Evolutionary conservation across 345 rosid species (phyloP), one percentile per base, ranked within the genome.

Genomic region (Melaleuca alternifolia): DNA sequence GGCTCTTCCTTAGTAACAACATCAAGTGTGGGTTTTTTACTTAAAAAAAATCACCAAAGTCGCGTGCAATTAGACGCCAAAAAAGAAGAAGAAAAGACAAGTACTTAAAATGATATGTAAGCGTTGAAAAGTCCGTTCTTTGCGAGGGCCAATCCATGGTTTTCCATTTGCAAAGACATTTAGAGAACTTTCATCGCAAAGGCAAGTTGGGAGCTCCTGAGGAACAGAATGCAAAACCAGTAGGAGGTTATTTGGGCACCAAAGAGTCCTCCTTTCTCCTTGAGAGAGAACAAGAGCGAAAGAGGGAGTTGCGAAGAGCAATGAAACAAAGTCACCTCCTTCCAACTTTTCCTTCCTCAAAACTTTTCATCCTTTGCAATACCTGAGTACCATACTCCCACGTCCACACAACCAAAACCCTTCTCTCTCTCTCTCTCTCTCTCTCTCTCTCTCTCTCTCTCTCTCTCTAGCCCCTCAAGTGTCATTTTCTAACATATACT

Each of bases 401-500:
- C 92, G 94, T 88, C 94, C 94, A 92, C 94, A 92, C 89, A 94
- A 90, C 76, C 90, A 88, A 86, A 62, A 33, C 52, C 54, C 46
- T 28, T 30, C 50, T 77, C 87, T 54, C 86, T 41, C 79, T 33
- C 79, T 65, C 46, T 65, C 77, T 65, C 41, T 65, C 79, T 54
- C n/a, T 18, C 24, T 6, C 3, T 11, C 9, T 6, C 54, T 6
- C 54, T 6, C 54, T 6, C 54, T 51, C 56, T 20, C 56, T 21
- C 59, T 71, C 48, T 71, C 79, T 71, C 61, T 87, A 82, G 51
- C 87, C 87, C 87, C 86, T 89, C 90, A 90, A 92, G 92, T 95
- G 97, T 95, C 97, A 91, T 93, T 94, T 93, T 95, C 97, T 94
- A 92, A 88, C 93, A 91, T 92, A 93, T 90, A 93, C 93, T 92